Percentiles rank a stretch among this genome's conserved stretches.
These are phyloP conservation scores for Alternaria infectoria DNA, from an alignment of 2,329 filamentous ascomycete species.

Conservation along the genomic window DNA sequence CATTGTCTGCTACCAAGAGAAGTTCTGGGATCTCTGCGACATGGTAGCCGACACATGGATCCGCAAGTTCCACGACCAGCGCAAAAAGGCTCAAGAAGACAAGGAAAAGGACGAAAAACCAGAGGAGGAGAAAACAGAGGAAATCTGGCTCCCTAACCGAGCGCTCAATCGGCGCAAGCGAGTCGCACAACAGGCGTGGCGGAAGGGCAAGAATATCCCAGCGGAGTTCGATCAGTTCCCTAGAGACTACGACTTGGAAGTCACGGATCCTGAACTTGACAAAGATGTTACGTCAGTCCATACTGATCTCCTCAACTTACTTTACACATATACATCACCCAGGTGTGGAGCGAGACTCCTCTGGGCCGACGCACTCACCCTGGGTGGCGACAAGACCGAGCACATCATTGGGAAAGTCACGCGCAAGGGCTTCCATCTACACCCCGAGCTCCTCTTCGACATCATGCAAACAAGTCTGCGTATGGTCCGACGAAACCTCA, in stretches of 20 bases:
- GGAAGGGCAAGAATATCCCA: neutral
- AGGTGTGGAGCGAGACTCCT: conserved; percentile 35
- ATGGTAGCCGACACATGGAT: conserved; percentile 44
- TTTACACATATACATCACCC: conserved; percentile 29
- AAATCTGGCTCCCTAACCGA: conserved; percentile 26
- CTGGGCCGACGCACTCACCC: conserved; percentile 42
- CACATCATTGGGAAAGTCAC: neutral
- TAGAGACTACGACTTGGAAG: conserved; percentile 11
- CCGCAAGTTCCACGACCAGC: conserved; percentile 33
- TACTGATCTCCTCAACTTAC: conserved; percentile 14
- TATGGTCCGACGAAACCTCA: conserved; percentile 28
- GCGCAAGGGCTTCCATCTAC: conserved; percentile 1
- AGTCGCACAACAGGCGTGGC: neutral
- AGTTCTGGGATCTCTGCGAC: conserved; percentile 32
- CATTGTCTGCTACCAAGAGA: conserved; percentile 24
- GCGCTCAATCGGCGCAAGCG: conserved; percentile 3
- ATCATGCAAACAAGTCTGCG: conserved; percentile 36
- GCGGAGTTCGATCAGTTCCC: conserved; percentile 12
- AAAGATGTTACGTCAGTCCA: conserved; percentile 21
- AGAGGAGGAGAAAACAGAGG: neutral
- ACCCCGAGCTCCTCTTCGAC: conserved; percentile 28
- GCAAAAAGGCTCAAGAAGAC: conserved; percentile 2
- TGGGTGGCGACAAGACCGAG: conserved; percentile 28
- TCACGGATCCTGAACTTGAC: conserved; percentile 17
- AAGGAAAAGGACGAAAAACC: neutral